Base-by-base conservation (phyloP, 2,329 filamentous ascomycete species). In the Madurella mycetomatis region DNA sequence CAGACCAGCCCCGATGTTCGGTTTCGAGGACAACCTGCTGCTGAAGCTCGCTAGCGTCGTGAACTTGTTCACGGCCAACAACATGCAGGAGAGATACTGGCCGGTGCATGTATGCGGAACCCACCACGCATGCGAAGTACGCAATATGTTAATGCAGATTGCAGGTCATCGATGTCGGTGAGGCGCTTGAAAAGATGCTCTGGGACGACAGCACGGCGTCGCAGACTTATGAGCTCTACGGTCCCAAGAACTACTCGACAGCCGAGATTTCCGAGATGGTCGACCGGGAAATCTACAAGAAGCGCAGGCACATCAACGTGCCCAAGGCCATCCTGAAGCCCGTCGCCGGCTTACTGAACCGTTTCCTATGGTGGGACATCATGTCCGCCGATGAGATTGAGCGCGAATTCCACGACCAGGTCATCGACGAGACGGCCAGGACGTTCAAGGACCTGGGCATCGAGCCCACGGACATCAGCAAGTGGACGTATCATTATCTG, bases 371-470 rank as follows among this genome's bases (percentile, higher is more conserved):
- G 92, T 99, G 90, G 90, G 87, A 86, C 43, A 84, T 88, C 45
- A 78, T 87, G 58, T 92, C 88, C 34, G 83, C 84, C 40, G 92
- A 97, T 66, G 85, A 95, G 71, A 80, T 99, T 12, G 91, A 96
- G 78, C 82, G 88, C 59, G 92, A 99, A 72, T 95, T 92, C 73
- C 83, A 95, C 65, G 88, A 99, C 73, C 94, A 99, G 73, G 77
- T 83, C 64, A 95, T 99, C 67, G 94, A 99, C 71, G 84, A 85
- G 55, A 84, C 79, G 34, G 94, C 94, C 61, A 97, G 96, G 82
- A 97, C 94, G 1, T 95, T 97, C 76, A 88, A 88, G 73, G 92
- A 97, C 68, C 80, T 99, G 45, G 89, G 84, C 57, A 96, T 99
- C 61, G 87, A 91, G 73, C 90, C 92, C 31, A 88, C 84, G 45